These are phyloP conservation scores for Carex myosuroides DNA, from an alignment of 176 grass and related monocot genomes.

Conservation along the genomic window DNA sequence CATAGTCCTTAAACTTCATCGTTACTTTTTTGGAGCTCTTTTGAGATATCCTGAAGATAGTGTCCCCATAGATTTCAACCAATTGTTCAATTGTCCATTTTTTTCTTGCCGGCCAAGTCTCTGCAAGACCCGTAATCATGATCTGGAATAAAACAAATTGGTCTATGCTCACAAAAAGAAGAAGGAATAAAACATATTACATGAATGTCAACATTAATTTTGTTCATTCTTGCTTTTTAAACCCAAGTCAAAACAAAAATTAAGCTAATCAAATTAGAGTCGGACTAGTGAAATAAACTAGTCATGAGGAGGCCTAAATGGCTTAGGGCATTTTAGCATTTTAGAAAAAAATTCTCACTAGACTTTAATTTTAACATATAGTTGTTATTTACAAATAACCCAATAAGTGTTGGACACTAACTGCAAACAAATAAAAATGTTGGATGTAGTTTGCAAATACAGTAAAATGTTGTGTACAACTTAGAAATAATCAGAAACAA, in stretches of 20 bases:
- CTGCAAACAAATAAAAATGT: not conserved
- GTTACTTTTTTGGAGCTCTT: constrained; percentile 73
- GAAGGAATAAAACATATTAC: not conserved
- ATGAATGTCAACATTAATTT: not conserved
- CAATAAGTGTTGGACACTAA: not conserved
- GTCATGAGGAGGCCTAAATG: not conserved
- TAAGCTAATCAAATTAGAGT: not conserved
- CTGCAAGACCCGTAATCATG: constrained; percentile 58
- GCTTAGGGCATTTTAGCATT: not conserved
- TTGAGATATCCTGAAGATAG: constrained; percentile 84
- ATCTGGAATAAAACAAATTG: constrained; percentile 35
- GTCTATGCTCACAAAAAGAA: constrained; percentile 21
- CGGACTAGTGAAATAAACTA: not conserved
- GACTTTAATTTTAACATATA: not conserved
- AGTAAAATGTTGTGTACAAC: not conserved
- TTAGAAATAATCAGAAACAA: not conserved
- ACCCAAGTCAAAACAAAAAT: not conserved
- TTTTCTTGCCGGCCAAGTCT: constrained; percentile 77
- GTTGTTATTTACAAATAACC: not conserved
- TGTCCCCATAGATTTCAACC: constrained; percentile 50
- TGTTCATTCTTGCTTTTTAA: not conserved
- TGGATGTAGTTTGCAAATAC: not conserved
- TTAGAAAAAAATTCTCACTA: not conserved
- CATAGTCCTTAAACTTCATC: constrained; percentile 95
- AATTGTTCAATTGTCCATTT: constrained; percentile 87